Base-by-base conservation (phyloP, 768 basidiomycete genomes). In the Russula griseocarnosa region DNA sequence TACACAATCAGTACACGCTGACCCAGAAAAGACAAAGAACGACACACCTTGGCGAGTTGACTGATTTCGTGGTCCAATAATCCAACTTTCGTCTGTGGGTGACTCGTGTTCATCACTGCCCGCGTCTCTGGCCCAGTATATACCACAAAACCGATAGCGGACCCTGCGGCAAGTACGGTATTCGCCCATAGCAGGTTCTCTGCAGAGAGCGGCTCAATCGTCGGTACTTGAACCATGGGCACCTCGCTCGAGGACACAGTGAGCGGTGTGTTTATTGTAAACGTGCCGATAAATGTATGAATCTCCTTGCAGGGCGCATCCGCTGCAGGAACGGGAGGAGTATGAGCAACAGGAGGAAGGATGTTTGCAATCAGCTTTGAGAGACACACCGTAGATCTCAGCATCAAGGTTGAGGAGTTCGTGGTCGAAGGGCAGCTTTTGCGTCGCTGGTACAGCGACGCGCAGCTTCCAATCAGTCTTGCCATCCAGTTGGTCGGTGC, bases 391-490 rank as follows among this genome's bases (percentile, higher is more conserved):
- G 70, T 97, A 98, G 10, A 98, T 83, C 68, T 94, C 92, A 0
- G 93, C 97, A 66, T 93, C 88, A 28, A 95, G 74, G 18, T 75
- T 70, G 60, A 87, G 74, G 1, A 89, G 70, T 10, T 79, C 79
- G 30, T 72, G 73, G 54, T 87, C 84, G 24, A 83, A 83, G 28
- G 82, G 71, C 57, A 94, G 73, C 68, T 86, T 87, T 77, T 97
- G 94, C 50, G 87, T 89, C 28, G 87, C 82, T 3, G 88, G 83
- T 1, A 96, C 87, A 2, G 96, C 94, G 1, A 97, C 90, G 5
- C 92, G 84, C 55, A 98, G 79, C 74, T 99, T 99, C 97, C 97
- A 98, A 71, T 99, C 97, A 4, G 97, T 99, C 76, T 99, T 97
- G 49, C 97, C 97, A 67, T 99, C 97, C 32, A 99, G 81, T 72